These are phyloP conservation scores for Globisporangium nunn DNA, from an alignment of 352 stramenopile species.

Conservation along the genomic window DNA sequence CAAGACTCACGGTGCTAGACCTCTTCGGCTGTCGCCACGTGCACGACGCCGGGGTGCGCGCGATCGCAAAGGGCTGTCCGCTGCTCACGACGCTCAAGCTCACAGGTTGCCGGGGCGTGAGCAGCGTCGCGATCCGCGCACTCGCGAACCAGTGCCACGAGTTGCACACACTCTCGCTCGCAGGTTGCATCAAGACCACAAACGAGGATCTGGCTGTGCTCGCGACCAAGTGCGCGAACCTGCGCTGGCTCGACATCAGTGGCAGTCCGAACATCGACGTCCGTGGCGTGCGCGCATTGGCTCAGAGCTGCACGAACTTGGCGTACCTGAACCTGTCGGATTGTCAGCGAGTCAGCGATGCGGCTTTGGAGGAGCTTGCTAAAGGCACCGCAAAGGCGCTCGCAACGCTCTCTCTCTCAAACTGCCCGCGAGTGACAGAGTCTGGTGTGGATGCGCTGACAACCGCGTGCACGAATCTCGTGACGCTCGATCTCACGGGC, in stretches of 20 bases:
- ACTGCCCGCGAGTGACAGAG: slow-evolving; percentile 71
- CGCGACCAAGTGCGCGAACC: slow-evolving; percentile 33
- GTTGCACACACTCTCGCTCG: slow-evolving; percentile 76
- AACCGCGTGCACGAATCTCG: slow-evolving; percentile 54
- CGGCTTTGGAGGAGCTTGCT: slow-evolving; percentile 42
- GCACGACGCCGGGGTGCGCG: slow-evolving; percentile 68
- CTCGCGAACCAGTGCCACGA: slow-evolving; percentile 65
- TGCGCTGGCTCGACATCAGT: slow-evolving; percentile 82
- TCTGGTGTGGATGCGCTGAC: slow-evolving; percentile 56
- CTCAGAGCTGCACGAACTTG: slow-evolving; percentile 44
- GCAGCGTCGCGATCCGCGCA: slow-evolving; percentile 57
- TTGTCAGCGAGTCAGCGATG: slow-evolving; percentile 74
- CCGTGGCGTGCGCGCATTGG: slow-evolving; percentile 48
- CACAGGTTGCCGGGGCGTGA: slow-evolving; percentile 82
- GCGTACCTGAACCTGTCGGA: slow-evolving; percentile 67
- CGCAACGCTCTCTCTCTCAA: slow-evolving; percentile 48
- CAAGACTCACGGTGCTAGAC: slow-evolving; percentile 66
- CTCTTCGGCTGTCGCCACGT: slow-evolving; percentile 88
- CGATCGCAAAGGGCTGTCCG: slow-evolving; percentile 77
- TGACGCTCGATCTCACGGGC: slow-evolving; percentile 81
- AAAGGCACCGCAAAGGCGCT: slow-evolving; percentile 15
- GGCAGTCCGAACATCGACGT: slow-evolving; percentile 63
- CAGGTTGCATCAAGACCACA: slow-evolving; percentile 71
- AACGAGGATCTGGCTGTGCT: slow-evolving; percentile 67
- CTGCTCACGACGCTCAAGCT: slow-evolving; percentile 81